These are phyloP conservation scores for Spencermartinsiella europaea DNA, from an alignment of 805 yeast species.

Conservation along the genomic window DNA sequence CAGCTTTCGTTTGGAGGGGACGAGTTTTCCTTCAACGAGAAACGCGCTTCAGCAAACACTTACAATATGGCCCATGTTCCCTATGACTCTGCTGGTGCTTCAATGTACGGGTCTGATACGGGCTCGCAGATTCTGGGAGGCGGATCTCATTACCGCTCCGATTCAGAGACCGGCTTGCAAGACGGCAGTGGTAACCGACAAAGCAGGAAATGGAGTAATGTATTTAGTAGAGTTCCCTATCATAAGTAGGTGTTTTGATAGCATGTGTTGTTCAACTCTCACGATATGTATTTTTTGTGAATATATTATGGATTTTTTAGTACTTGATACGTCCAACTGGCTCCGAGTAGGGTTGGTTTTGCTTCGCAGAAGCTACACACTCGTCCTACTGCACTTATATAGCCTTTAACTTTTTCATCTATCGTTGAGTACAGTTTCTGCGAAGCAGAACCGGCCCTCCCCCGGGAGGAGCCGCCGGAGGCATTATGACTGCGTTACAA, in stretches of 20 bases:
- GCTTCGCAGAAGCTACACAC: too few species aligned
- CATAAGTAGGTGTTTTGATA: background rate
- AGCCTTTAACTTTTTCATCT: too few species aligned
- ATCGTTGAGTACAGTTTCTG: too few species aligned
- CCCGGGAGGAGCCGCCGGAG: too few species aligned
- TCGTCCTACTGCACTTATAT: too few species aligned
- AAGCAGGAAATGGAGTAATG: constrained; percentile 2
- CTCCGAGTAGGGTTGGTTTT: too few species aligned
- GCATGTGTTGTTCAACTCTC: too few species aligned
- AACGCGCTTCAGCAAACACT: constrained; percentile 9
- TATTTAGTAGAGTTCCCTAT: background rate
- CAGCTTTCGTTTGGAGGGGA: background rate
- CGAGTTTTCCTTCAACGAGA: constrained; percentile 12
- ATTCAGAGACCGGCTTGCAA: constrained; percentile 2
- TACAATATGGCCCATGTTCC: background rate
- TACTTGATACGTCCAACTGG: too few species aligned
- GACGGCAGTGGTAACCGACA: background rate
- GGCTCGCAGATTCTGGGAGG: background rate
- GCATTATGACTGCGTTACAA: background rate
- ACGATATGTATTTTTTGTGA: background rate
- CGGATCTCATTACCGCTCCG: background rate
- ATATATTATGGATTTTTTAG: too few species aligned
- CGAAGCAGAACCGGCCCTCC: too few species aligned
- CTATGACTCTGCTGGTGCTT: background rate
- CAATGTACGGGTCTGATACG: constrained; percentile 1